Percentiles rank a stretch among this genome's conserved stretches.
Conservation (phyloP, 306 rosid species). For the Aeschynomene evenia region DNA sequence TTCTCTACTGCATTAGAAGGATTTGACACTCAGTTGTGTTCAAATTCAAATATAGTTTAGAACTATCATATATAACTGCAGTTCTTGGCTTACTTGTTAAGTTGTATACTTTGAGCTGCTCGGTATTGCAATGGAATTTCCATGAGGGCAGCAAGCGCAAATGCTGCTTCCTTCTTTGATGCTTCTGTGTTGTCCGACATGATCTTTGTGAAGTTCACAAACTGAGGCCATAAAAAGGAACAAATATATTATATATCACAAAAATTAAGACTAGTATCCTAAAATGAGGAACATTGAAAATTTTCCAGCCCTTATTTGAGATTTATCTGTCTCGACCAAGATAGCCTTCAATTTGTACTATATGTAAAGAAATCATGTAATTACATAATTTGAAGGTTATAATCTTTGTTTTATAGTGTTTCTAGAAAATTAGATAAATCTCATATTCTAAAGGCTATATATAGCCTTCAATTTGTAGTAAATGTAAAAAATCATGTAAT, state of each 20-base stretch:
- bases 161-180: conserved; percentile 82
- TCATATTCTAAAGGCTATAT: too few relatives aligned
- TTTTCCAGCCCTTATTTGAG: background rate
- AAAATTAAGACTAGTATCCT: conserved; percentile 1
- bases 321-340: background rate
- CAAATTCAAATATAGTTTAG: conserved; percentile 7
- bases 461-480: too few relatives aligned
- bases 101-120: conserved; percentile 57
- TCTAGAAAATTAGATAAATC: too few relatives aligned
- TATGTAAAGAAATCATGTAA: too few relatives aligned
- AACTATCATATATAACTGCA: conserved; percentile 6
- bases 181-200: conserved; percentile 73
- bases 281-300: background rate
- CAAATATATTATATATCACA: background rate
- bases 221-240: conserved; percentile 46
- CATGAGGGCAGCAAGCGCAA: conserved; percentile 98
- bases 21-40: conserved; percentile 19
- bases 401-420: too few relatives aligned
- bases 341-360: too few relatives aligned
- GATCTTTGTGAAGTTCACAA: conserved; percentile 91
- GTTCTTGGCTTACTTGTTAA: conserved; percentile 46
- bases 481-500: too few relatives aligned
- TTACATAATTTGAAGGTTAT: too few relatives aligned
- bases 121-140: conserved; percentile 87
- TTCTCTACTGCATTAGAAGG: conserved; percentile 46